Evolutionary conservation across 192 early-diverging fungal genomes (phyloP).

Genomic region (Coemansia sp.): DNA sequence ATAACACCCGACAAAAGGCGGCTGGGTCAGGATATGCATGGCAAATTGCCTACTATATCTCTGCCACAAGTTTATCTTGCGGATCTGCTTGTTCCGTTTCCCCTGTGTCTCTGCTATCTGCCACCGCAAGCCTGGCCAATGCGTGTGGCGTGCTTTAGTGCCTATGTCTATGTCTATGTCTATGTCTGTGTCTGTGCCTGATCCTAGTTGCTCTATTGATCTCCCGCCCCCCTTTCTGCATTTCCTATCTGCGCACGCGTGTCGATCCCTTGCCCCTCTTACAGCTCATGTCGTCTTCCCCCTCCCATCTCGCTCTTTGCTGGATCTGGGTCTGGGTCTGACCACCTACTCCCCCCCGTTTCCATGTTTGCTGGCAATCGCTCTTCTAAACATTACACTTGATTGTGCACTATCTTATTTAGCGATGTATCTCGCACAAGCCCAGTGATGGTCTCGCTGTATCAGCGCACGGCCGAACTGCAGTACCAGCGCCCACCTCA

Average conservation of each 20-base stretch:
- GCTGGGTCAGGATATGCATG: slow-evolving; percentile 4
- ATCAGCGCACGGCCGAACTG: slow-evolving; percentile 55
- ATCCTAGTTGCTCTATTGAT: not conserved
- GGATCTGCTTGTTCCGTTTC: slow-evolving; percentile 8
- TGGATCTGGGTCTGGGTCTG: not conserved
- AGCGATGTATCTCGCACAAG: slow-evolving; percentile 53
- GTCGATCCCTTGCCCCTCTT: slow-evolving; percentile 2
- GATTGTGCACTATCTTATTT: not conserved
- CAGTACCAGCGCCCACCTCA: slow-evolving; percentile 49
- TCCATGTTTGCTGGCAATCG: slow-evolving; percentile 3
- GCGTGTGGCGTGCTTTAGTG: not conserved
- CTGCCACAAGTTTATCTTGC: not conserved
- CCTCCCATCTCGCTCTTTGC: not conserved
- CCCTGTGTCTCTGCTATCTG: not conserved
- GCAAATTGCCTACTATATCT: slow-evolving; percentile 13
- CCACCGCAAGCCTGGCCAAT: not conserved
- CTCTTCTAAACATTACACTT: not conserved
- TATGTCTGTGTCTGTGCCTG: not conserved
- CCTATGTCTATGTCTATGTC: not conserved
- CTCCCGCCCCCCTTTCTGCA: slow-evolving; percentile 6
- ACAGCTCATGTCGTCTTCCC: not conserved
- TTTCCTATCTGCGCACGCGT: slow-evolving; percentile 8
- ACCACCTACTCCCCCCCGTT: not conserved
- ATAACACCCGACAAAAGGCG: not conserved
- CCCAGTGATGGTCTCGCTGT: slow-evolving; percentile 55